Base-by-base conservation (phyloP, 73 alveolate genomes). In the Paramecium octaurelia region DNA sequence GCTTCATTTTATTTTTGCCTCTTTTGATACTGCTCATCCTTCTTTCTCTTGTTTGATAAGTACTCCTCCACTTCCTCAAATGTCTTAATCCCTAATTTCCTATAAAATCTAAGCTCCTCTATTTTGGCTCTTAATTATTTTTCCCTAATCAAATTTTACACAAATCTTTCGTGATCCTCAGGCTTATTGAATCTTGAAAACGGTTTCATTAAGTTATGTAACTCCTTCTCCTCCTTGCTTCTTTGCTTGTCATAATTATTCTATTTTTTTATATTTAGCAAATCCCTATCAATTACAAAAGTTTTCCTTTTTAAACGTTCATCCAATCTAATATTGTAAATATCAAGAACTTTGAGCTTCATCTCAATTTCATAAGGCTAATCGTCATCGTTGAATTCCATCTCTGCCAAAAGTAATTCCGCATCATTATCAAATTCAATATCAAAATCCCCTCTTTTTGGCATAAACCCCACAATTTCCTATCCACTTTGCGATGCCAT, bases 361-460 rank as follows among this genome's bases (percentile, higher is more conserved):
- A 97, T 96, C 58, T 97, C 92, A 58, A 94, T 89, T 43, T 98
- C 99, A 36, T 88, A 97, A 27, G 91, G 98, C 34, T 96, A 95
- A 70, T 98, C 99, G 54, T 98, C 98, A 89, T 96, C 99, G 73
- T 92, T 92, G 94, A 98, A 98, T 93, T 98, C 99, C 97, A 98
- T 94, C 71, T 98, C 99, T 6, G 99, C 97, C 38, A 98, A 86
- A 58, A 95, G 94, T 48, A 95, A 83, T 92, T 98, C 99, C 27
- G 99, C 98, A 86, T 98, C 99, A 92, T 96, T 94, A 88, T 98
- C 99, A 92, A 96, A 98, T 92, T 98, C 99, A 20, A 94, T 88
- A 54, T 98, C 99, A 80, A 98, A 98, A 92, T 98, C 99, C 24
- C 98, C 97, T 96, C 99, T 93, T 86, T 97, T 97, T 18, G 99